These are phyloP conservation scores for Silene coronaria DNA, from an alignment of 179 eudicot species.

Conservation along the genomic window DNA sequence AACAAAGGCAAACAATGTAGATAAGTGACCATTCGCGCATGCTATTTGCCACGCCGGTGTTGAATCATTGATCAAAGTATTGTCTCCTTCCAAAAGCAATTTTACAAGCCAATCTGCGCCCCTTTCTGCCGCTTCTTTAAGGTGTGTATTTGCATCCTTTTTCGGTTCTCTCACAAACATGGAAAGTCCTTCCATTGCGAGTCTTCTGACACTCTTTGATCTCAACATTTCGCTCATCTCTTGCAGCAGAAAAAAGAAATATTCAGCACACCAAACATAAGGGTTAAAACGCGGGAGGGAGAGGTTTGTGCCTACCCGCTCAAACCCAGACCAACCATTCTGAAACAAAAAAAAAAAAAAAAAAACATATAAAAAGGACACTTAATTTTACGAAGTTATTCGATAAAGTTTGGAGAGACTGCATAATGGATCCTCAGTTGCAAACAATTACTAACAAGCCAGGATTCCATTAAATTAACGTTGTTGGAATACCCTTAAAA, in stretches of 20 bases:
- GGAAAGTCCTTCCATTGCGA: constrained; percentile 8
- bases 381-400: too few species aligned
- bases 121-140: constrained; percentile 14
- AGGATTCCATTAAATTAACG: too few species aligned
- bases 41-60: constrained; percentile 15
- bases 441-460: too few species aligned
- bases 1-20: constrained; percentile 9
- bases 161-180: constrained; percentile 9
- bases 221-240: constrained; percentile 7
- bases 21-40: constrained; percentile 8
- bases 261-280: background rate
- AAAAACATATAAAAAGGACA: too few species aligned
- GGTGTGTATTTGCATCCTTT: constrained; percentile 12
- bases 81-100: constrained; percentile 13
- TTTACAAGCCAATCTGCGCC: constrained; percentile 9
- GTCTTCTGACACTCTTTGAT: background rate
- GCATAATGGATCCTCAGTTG: too few species aligned
- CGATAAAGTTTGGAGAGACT: too few species aligned
- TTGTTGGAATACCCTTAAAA: too few species aligned
- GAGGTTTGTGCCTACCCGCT: too few species aligned
- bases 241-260: background rate
- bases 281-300: too few species aligned
- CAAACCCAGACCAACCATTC: too few species aligned
- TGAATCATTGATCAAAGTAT: constrained; percentile 8
- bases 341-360: too few species aligned